Conservation (phyloP, 805 yeast genomes). For the Novakomyces olei region DNA sequence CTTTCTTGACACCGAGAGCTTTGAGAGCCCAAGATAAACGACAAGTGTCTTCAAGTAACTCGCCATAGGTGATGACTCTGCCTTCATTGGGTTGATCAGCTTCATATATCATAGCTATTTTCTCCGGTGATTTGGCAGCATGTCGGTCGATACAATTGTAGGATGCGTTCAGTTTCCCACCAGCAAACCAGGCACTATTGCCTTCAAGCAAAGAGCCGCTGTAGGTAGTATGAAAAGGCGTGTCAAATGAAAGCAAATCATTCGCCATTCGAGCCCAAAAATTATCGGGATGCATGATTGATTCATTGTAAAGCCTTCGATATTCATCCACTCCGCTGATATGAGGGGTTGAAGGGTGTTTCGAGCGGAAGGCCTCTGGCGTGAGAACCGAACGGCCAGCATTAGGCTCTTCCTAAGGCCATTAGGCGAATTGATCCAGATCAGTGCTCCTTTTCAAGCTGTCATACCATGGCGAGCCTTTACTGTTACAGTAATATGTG, state of each 20-base stretch:
- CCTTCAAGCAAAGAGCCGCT: conserved; percentile 49
- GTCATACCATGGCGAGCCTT: no score
- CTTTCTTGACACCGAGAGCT: conserved; percentile 72
- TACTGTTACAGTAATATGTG: no score
- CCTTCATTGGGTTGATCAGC: conserved; percentile 75
- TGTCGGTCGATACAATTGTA: conserved; percentile 92
- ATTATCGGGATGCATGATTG: conserved; percentile 53
- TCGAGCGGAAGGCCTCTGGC: no score
- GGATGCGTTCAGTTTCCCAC: conserved; percentile 79
- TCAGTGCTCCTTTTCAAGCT: no score
- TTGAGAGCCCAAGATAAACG: conserved; percentile 66
- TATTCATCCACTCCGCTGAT: conserved; percentile 45
- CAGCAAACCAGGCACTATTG: conserved; percentile 80
- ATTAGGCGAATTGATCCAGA: no score
- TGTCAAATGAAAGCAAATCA: conserved; percentile 57
- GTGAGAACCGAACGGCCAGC: no score
- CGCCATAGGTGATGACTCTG: conserved; percentile 58
- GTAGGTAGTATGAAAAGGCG: conserved; percentile 41
- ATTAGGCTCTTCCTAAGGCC: no score
- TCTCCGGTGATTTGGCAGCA: conserved; percentile 69
- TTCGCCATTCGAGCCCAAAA: conserved; percentile 65
- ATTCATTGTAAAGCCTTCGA: conserved; percentile 42
- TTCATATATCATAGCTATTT: conserved; percentile 52
- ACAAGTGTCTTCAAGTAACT: conserved; percentile 63
- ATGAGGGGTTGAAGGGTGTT: no score